Evolutionary conservation across 805 yeast genomes (phyloP).

Genomic region (Limtongozyma cylindracea): DNA sequence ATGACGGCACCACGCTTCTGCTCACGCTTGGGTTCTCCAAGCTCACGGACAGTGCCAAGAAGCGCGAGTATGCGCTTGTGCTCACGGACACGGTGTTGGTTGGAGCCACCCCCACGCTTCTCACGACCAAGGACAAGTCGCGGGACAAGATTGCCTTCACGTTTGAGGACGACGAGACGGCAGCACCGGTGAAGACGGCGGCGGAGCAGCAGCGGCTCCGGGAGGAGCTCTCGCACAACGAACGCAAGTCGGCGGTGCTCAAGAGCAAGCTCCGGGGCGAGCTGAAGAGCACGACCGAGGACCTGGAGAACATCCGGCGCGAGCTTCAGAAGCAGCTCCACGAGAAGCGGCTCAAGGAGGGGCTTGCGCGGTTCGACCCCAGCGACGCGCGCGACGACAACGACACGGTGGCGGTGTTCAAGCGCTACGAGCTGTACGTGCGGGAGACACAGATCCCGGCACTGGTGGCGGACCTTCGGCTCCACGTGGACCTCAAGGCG

Average conservation of each 20-base stretch:
- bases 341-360: conserved; percentile 68
- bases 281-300: conserved; percentile 41
- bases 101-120: conserved; percentile 25
- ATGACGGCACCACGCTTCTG: conserved; percentile 51
- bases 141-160: conserved; percentile 63
- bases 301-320: conserved; percentile 54
- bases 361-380: conserved; percentile 57
- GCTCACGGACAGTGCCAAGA: conserved; percentile 24
- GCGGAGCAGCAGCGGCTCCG: conserved; percentile 6
- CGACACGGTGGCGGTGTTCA: conserved; percentile 52
- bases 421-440: conserved; percentile 81
- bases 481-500: conserved; percentile 68
- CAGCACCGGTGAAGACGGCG: conserved; percentile 5
- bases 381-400: conserved; percentile 44
- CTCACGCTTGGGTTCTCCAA: conserved; percentile 57
- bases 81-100: conserved; percentile 65
- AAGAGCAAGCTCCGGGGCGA: conserved; percentile 65
- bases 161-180: conserved; percentile 48
- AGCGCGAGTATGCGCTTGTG: conserved; percentile 41
- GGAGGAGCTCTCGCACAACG: conserved; percentile 10
- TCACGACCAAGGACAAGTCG: conserved; percentile 52
- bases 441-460: conserved; percentile 82
- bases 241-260: conserved; percentile 35
- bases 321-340: conserved; percentile 68
- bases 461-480: conserved; percentile 57